Conservation (phyloP, 1,139 yeast species). For the Geotrichum australiense region DNA sequence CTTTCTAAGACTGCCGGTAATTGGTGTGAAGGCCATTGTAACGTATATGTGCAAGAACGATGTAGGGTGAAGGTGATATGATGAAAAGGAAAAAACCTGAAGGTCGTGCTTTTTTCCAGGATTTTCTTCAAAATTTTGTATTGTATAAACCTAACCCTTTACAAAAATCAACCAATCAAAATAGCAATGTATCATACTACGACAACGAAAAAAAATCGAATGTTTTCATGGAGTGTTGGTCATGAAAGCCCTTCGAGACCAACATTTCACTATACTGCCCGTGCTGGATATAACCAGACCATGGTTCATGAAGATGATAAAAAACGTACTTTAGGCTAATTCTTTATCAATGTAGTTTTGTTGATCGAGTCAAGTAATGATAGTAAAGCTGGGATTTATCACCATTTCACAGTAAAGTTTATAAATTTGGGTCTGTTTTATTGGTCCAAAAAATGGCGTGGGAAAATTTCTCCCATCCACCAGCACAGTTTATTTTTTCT, state of each 20-base stretch:
- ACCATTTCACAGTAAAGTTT: no score
- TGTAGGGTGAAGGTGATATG: slow-evolving; percentile 8
- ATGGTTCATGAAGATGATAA: no score
- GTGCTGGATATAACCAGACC: no score
- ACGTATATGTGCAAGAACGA: slow-evolving; percentile 1
- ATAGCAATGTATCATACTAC: neutral
- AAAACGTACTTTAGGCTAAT: no score
- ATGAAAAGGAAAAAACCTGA: slow-evolving; percentile 1
- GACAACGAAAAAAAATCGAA: slow-evolving; percentile 1
- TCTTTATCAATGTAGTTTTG: no score
- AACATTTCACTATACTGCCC: neutral
- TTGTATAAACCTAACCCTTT: slow-evolving; percentile 1
- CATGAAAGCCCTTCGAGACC: neutral
- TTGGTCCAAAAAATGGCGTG: slow-evolving; percentile 3
- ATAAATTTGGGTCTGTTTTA: neutral
- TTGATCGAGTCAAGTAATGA: no score
- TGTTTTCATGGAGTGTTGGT: neutral
- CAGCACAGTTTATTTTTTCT: neutral
- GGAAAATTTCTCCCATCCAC: neutral
- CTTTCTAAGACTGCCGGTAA: slow-evolving; percentile 77
- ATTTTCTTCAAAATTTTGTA: no score
- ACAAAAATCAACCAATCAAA: neutral
- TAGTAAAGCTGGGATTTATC: no score
- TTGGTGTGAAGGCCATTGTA: slow-evolving; percentile 82
- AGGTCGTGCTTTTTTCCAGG: no score